These are phyloP conservation scores for Boletus subluridellus DNA, from an alignment of 1,284 basidiomycete species.

Conservation along the genomic window DNA sequence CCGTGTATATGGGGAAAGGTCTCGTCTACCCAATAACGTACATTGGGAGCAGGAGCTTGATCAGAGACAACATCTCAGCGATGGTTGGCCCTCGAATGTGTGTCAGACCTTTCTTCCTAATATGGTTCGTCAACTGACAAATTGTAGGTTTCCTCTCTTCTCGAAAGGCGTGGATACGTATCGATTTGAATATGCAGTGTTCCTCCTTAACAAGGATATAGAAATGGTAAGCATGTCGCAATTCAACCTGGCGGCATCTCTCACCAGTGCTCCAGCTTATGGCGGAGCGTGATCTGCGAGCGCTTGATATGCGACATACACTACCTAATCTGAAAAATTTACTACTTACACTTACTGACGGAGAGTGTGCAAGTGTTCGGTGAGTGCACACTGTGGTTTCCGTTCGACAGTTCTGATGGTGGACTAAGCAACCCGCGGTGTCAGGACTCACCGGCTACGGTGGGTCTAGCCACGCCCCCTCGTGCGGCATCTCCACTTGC, in stretches of 20 bases:
- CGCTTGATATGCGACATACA: conserved; percentile 92
- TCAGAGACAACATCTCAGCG: conserved; percentile 86
- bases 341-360: conserved; percentile 78
- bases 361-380: conserved; percentile 49
- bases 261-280: conserved; percentile 62
- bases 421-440: conserved; percentile 18
- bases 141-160: conserved; percentile 85
- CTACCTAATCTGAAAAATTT: conserved; percentile 95
- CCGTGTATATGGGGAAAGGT: conserved; percentile 73
- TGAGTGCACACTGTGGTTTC: conserved; percentile 33
- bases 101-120: conserved; percentile 32
- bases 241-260: conserved; percentile 5
- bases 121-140: conserved; percentile 9
- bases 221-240: conserved; percentile 66
- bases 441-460: conserved; percentile 27
- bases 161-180: conserved; percentile 93
- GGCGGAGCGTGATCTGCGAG: conserved; percentile 81
- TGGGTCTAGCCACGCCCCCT: conserved; percentile 29
- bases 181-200: conserved; percentile 97
- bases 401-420: conserved; percentile 17
- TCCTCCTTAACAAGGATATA: conserved; percentile 95
- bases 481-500: conserved; percentile 14
- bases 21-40: conserved; percentile 87
- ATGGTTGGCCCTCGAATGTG: conserved; percentile 93
- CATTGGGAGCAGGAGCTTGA: conserved; percentile 82